phyloP scores from a whole-genome alignment of 306 rosid species.

The Rubus idaeus region DNA sequence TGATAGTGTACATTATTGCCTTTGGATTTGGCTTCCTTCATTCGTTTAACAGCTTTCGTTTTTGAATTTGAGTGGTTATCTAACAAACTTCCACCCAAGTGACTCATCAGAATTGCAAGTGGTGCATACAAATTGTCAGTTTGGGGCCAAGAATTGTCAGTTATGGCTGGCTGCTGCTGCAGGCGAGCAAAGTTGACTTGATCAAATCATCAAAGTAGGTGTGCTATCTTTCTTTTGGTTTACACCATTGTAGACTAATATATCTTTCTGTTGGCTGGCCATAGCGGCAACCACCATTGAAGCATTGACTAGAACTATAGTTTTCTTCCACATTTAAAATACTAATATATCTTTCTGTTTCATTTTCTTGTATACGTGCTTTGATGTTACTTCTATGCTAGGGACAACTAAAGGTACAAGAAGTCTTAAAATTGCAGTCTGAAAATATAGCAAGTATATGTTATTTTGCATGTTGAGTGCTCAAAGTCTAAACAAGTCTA shows the following conservation, averaged over 20 bases:
- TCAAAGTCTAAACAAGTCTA: not conserved
- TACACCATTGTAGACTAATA: not conserved
- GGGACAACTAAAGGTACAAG: not conserved
- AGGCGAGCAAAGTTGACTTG: slow-evolving; percentile 19
- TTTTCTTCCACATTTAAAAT: not conserved
- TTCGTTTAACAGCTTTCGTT: not conserved
- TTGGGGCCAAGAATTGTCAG: not conserved
- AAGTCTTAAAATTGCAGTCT: slow-evolving; percentile 8
- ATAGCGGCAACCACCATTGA: slow-evolving; percentile 11
- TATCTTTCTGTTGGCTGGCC: slow-evolving; percentile 5
- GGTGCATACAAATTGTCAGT: not conserved
- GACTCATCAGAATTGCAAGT: not conserved
- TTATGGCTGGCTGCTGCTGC: slow-evolving; percentile 10
- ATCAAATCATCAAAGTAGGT: slow-evolving; percentile 3
- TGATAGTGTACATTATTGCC: not conserved
- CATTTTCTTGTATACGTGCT: not conserved
- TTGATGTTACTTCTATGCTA: slow-evolving; percentile 5
- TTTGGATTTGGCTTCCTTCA: not conserved
- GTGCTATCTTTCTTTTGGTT: not conserved
- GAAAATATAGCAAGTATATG: not conserved
- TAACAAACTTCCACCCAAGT: not conserved
- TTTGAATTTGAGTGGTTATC: not conserved
- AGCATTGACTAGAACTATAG: not conserved
- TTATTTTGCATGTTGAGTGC: not conserved
- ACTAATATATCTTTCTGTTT: not conserved